Evolutionary conservation across 1,284 basidiomycete species (phyloP).

Genomic region (Cutaneotrichosporon cavernicola): DNA sequence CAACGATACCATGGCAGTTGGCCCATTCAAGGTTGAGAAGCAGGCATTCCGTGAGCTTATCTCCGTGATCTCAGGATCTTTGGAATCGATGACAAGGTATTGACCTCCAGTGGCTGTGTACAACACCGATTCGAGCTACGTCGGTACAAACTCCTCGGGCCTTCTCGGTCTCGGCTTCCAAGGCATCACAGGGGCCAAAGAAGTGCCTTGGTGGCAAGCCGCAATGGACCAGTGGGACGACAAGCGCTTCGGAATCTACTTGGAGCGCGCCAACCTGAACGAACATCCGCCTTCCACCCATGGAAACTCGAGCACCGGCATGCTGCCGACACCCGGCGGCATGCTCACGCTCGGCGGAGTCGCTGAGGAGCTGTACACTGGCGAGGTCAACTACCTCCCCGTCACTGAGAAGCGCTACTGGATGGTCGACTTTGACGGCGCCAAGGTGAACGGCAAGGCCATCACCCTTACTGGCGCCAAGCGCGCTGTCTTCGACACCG

Average conservation of each 20-base stretch:
- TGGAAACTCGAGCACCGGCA: constrained; percentile 32
- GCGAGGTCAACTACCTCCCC: constrained; percentile 70
- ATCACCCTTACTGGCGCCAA: background rate
- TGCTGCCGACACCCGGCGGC: constrained; percentile 60
- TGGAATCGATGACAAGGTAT: background rate
- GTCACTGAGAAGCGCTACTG: constrained; percentile 40
- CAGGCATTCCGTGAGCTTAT: constrained; percentile 62
- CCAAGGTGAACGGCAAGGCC: constrained; percentile 11
- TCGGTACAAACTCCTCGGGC: constrained; percentile 47
- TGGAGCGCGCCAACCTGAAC: constrained; percentile 58
- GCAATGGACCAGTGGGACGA: constrained; percentile 64
- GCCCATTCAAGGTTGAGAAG: constrained; percentile 67
- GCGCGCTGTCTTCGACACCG: constrained; percentile 27
- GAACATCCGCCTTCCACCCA: background rate
- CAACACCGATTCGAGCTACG: constrained; percentile 12
- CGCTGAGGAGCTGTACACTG: constrained; percentile 67
- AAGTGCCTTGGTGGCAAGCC: constrained; percentile 60
- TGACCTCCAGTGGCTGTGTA: background rate
- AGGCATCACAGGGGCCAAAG: constrained; percentile 52
- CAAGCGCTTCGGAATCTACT: constrained; percentile 75
- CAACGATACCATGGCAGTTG: constrained; percentile 72
- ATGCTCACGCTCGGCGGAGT: constrained; percentile 62
- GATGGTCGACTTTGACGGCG: constrained; percentile 12
- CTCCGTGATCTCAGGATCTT: constrained; percentile 8
- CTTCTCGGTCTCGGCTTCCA: constrained; percentile 57